Conservation (phyloP, 106 monocot genomes). For the Dendrobium catenatum region DNA sequence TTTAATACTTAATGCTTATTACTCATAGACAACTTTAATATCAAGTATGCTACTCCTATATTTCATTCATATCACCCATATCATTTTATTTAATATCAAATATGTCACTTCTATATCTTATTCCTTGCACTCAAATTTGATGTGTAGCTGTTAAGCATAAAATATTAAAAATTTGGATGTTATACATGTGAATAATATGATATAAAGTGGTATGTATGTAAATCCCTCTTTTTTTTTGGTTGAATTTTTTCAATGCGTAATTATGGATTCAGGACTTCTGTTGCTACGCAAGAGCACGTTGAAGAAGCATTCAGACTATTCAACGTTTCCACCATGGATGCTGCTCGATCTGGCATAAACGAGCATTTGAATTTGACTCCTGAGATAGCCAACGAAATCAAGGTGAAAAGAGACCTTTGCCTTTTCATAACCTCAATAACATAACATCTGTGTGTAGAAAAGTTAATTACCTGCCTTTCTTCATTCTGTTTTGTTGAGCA, state of each 20-base stretch:
- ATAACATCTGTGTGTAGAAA: not conserved
- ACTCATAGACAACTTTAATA: too few species aligned
- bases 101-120: too few species aligned
- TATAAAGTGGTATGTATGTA: too few species aligned
- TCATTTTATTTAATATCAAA: too few species aligned
- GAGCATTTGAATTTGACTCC: conserved; percentile 87
- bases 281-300: conserved; percentile 95
- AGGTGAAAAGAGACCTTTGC: conserved; percentile 29
- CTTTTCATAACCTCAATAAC: not conserved
- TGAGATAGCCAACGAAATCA: conserved; percentile 95
- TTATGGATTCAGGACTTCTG: conserved; percentile 36
- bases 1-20: too few species aligned
- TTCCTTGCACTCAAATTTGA: too few species aligned
- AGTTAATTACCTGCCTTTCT: not conserved
- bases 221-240: too few species aligned
- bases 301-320: conserved; percentile 92
- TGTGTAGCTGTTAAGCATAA: too few species aligned
- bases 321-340: conserved; percentile 95
- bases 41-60: too few species aligned
- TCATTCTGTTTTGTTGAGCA: conserved; percentile 18
- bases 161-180: too few species aligned
- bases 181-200: too few species aligned
- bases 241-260: not conserved
- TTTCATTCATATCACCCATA: too few species aligned
- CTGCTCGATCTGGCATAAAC: conserved; percentile 91